phyloP scores from a whole-genome alignment of 2,329 filamentous ascomycete genomes.

The Stemphylium lycopersici region DNA sequence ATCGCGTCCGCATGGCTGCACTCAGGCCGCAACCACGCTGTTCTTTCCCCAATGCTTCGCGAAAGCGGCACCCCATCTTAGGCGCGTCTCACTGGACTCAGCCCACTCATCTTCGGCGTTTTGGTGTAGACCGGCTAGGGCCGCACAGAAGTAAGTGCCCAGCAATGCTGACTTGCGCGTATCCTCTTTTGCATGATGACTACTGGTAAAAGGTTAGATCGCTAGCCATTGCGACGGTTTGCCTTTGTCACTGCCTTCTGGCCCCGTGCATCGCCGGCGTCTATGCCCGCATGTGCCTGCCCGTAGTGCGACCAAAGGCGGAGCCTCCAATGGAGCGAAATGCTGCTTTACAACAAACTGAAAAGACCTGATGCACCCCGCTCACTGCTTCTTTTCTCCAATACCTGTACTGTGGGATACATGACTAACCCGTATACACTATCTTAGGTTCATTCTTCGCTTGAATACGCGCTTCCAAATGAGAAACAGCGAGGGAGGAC shows the following conservation, averaged over 20 bases:
- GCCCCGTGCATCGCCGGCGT: constrained; percentile 9
- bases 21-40: neutral
- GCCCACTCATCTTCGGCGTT: neutral
- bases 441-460: neutral
- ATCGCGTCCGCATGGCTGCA: constrained; percentile 2
- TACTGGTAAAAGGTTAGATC: constrained; percentile 46
- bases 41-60: neutral
- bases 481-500: neutral
- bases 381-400: no score
- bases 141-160: constrained; percentile 10
- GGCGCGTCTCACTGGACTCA: constrained; percentile 1
- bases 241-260: constrained; percentile 12
- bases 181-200: constrained; percentile 28
- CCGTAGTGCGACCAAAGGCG: constrained; percentile 12
- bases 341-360: constrained; percentile 33
- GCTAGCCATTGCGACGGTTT: constrained; percentile 30
- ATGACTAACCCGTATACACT: constrained; percentile 4
- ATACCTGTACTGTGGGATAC: neutral
- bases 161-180: neutral
- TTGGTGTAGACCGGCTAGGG: neutral
- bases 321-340: constrained; percentile 35
- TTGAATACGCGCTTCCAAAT: neutral
- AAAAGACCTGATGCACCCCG: constrained; percentile 25
- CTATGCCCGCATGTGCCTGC: constrained; percentile 10
- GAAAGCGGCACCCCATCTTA: neutral